Conservation (phyloP, 495 filamentous ascomycete genomes). For the Aspergillus funiculosus region DNA sequence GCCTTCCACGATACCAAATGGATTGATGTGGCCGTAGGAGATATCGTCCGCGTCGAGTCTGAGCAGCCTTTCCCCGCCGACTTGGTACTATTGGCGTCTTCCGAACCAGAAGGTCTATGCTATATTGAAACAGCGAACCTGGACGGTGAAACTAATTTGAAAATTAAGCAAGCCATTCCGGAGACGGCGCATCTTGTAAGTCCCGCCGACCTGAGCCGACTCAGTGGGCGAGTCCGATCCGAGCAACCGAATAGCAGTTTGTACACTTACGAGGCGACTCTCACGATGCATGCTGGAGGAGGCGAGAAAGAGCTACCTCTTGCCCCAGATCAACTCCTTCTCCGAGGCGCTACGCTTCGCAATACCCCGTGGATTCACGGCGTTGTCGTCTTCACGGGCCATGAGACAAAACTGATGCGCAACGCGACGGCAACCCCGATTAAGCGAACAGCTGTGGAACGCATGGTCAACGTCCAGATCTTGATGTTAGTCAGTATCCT, state of each 20-base stretch:
- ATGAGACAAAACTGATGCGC: constrained; percentile 98
- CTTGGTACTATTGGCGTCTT: constrained; percentile 84
- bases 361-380: constrained; percentile 99
- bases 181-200: constrained; percentile 88
- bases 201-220: constrained; percentile 74
- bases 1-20: constrained; percentile 82
- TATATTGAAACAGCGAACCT: constrained; percentile 99
- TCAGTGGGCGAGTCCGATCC: constrained; percentile 81
- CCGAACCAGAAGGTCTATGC: constrained; percentile 94
- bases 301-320: constrained; percentile 91
- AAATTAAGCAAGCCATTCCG: constrained; percentile 97
- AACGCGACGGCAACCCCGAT: constrained; percentile 97
- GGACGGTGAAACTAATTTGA: constrained; percentile 97
- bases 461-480: constrained; percentile 88
- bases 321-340: constrained; percentile 74
- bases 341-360: constrained; percentile 88
- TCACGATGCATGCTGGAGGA: constrained; percentile 87
- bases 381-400: constrained; percentile 94
- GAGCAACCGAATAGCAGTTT: constrained; percentile 98
- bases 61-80: constrained; percentile 97
- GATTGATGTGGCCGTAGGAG: constrained; percentile 90
- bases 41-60: constrained; percentile 90
- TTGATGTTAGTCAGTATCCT: constrained; percentile 83
- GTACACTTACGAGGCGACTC: constrained; percentile 95
- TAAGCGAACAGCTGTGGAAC: constrained; percentile 92